Evolutionary conservation across 495 filamentous ascomycete genomes (phyloP).

Genomic region (Penicillium alfredii): DNA sequence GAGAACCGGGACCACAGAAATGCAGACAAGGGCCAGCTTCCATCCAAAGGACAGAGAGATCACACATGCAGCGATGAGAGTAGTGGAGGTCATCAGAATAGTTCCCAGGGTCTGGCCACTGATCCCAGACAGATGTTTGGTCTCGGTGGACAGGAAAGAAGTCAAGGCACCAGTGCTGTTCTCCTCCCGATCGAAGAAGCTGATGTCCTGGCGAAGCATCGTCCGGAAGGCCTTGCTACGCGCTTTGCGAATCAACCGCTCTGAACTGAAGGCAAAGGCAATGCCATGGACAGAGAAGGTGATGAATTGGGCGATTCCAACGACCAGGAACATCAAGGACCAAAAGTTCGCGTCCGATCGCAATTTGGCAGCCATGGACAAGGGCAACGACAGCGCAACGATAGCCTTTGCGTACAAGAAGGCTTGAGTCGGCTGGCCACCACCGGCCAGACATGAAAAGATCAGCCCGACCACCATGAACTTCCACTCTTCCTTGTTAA

Average conservation of each 20-base stretch:
- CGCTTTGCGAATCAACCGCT: constrained; percentile 73
- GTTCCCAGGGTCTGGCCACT: constrained; percentile 77
- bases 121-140: constrained; percentile 76
- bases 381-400: constrained; percentile 52
- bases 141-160: constrained; percentile 78
- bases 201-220: constrained; percentile 90
- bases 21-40: constrained; percentile 86
- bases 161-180: constrained; percentile 81
- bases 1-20: constrained; percentile 69
- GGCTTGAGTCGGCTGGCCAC: constrained; percentile 78
- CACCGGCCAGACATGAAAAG: constrained; percentile 74
- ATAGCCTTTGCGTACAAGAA: constrained; percentile 91
- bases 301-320: constrained; percentile 73
- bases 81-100: constrained; percentile 68
- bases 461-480: constrained; percentile 72
- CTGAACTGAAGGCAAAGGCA: constrained; percentile 77
- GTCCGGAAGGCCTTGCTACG: constrained; percentile 73
- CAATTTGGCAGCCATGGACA: constrained; percentile 41
- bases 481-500: constrained; percentile 70
- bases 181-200: constrained; percentile 79
- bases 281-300: constrained; percentile 63
- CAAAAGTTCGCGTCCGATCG: constrained; percentile 76
- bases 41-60: constrained; percentile 70
- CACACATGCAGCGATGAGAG: constrained; percentile 61
- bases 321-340: constrained; percentile 89